A percentile compares a stretch with the other conserved stretches of the same genome.
Evolutionary conservation across 345 rosid species (phyloP).

Genomic region (Cardamine resedifolia): DNA sequence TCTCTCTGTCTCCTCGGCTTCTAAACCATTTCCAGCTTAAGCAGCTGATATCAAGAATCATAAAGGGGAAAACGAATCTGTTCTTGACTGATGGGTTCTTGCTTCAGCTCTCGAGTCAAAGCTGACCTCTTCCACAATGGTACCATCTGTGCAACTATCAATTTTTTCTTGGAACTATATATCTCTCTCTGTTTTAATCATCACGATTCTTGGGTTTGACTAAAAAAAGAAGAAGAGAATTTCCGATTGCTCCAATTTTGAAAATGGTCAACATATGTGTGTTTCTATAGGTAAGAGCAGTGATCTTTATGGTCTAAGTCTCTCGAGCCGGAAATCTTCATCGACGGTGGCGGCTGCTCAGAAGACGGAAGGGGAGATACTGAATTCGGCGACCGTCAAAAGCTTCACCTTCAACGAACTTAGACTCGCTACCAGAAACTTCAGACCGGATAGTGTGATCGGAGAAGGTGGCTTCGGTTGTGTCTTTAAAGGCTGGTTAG

Average conservation of each 20-base stretch:
- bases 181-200: conserved; percentile 7
- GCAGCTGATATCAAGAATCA: conserved; percentile 9
- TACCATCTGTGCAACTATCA: conserved; percentile 14
- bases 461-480: conserved; percentile 99
- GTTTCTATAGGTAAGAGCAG: conserved; percentile 37
- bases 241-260: not conserved
- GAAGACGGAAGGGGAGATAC: conserved; percentile 85
- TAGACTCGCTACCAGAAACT: conserved; percentile 75
- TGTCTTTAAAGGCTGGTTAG: conserved; percentile 97
- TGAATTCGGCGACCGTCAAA: conserved; percentile 69
- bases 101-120: conserved; percentile 37
- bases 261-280: not conserved
- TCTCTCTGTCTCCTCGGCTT: not conserved
- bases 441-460: conserved; percentile 87
- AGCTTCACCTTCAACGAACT: conserved; percentile 71
- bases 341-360: conserved; percentile 56
- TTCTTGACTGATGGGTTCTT: conserved; percentile 36
- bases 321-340: conserved; percentile 53
- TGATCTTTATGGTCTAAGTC: conserved; percentile 39
- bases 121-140: conserved; percentile 28
- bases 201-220: not conserved
- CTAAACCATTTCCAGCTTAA: conserved; percentile 17
- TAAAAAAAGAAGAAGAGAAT: not conserved
- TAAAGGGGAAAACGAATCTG: not conserved
- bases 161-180: not conserved